A percentile compares a stretch with the other conserved stretches of the same genome.
These are phyloP conservation scores for Pseudoturritis turrita DNA, from an alignment of 345 rosid genomes.

Conservation along the genomic window DNA sequence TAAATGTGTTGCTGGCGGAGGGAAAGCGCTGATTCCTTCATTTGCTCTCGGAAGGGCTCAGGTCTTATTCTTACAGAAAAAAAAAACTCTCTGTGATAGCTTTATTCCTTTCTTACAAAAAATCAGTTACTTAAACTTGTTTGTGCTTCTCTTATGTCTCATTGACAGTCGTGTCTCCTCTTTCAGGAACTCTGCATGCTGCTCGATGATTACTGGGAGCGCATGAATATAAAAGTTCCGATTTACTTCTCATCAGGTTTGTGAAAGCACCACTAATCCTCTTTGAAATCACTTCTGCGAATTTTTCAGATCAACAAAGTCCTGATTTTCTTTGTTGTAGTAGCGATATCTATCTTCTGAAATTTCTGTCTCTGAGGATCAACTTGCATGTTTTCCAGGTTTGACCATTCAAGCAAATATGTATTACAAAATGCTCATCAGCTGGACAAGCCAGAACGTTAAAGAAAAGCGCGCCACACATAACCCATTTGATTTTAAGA, in stretches of 20 bases:
- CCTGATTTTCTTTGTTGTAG: neutral
- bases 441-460: conserved; percentile 95
- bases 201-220: conserved; percentile 98
- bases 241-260: conserved; percentile 94
- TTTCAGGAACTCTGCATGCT: conserved; percentile 82
- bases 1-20: conserved; percentile 83
- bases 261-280: conserved; percentile 5
- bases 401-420: conserved; percentile 96
- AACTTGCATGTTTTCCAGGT: conserved; percentile 44
- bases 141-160: conserved; percentile 5
- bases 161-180: neutral
- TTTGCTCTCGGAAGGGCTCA: conserved; percentile 99
- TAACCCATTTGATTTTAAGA: conserved; percentile 88
- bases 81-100: neutral
- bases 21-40: conserved; percentile 94
- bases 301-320: neutral
- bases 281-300: neutral
- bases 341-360: neutral
- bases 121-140: neutral
- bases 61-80: conserved; percentile 37
- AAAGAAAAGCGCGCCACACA: conserved; percentile 62
- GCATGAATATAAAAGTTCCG: conserved; percentile 87
- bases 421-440: conserved; percentile 94
- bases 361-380: neutral
- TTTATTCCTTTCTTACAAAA: neutral